These are phyloP conservation scores for Rhodotorula babjevae DNA, from an alignment of 768 basidiomycete genomes.

Conservation along the genomic window DNA sequence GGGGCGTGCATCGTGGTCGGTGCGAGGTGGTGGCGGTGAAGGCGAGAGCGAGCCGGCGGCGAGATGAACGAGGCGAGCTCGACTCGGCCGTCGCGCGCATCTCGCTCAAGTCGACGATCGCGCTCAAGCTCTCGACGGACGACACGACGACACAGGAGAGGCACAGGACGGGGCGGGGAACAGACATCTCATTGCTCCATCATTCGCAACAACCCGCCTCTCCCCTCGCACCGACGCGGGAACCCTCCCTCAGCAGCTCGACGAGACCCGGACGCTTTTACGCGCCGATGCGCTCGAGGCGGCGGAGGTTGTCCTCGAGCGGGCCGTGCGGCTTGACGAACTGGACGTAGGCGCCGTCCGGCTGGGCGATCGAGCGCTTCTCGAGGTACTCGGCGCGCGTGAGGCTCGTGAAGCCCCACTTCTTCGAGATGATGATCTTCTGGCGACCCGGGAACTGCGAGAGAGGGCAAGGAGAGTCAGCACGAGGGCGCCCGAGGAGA, in stretches of 20 bases:
- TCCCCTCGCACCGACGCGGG: background rate
- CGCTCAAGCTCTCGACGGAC: too few relatives aligned
- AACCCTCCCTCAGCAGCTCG: too few relatives aligned
- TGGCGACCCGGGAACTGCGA: conserved; percentile 83
- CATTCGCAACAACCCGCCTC: conserved; percentile 5
- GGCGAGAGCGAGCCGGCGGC: background rate
- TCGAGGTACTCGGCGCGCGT: conserved; percentile 79
- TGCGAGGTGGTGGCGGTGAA: background rate
- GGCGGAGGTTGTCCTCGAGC: conserved; percentile 76
- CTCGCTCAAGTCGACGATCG: too few relatives aligned
- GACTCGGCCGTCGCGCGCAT: background rate
- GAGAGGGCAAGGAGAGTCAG: background rate
- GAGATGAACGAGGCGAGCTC: too few relatives aligned
- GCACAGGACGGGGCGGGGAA: background rate
- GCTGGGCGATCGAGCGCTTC: conserved; percentile 58
- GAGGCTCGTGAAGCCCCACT: conserved; percentile 96
- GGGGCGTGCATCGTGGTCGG: background rate
- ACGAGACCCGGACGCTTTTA: conserved; percentile 6
- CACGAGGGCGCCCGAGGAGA: background rate
- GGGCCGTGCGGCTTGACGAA: conserved; percentile 85
- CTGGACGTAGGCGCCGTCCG: conserved; percentile 88
- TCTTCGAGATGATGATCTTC: conserved; percentile 79
- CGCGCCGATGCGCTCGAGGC: conserved; percentile 49
- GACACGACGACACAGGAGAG: too few relatives aligned
- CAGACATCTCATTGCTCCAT: background rate